These are phyloP conservation scores for Trichocladium antarcticum DNA, from an alignment of 495 filamentous ascomycete genomes.

Conservation along the genomic window DNA sequence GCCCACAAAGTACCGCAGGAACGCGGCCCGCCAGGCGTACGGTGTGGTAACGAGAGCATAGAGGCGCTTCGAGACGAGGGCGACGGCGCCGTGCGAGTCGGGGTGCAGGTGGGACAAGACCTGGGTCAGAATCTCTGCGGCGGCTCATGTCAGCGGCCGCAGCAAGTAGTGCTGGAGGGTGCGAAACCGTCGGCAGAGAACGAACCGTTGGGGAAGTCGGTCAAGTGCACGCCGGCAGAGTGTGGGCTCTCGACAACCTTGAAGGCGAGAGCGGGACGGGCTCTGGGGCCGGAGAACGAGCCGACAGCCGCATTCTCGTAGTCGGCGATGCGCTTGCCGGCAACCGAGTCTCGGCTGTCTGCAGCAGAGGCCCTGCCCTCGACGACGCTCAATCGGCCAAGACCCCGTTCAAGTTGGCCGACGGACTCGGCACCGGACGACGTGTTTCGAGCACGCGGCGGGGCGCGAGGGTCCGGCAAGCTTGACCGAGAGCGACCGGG, in stretches of 20 bases:
- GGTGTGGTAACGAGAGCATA: constrained; percentile 73
- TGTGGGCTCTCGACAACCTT: constrained; percentile 46
- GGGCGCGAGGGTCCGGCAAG: constrained; percentile 24
- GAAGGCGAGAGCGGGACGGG: constrained; percentile 45
- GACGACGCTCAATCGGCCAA: constrained; percentile 35
- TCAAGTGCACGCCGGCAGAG: constrained; percentile 42
- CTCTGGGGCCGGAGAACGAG: constrained; percentile 33
- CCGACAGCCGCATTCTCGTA: constrained; percentile 55
- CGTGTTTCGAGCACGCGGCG: constrained; percentile 19
- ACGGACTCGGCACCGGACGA: constrained; percentile 21
- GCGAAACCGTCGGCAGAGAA: constrained; percentile 4
- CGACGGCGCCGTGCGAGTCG: constrained; percentile 60
- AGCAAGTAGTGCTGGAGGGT: neutral
- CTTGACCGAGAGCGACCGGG: constrained; percentile 41
- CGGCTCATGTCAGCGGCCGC: constrained; percentile 17
- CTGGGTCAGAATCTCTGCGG: constrained; percentile 76
- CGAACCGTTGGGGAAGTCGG: constrained; percentile 73
- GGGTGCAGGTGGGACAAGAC: constrained; percentile 82
- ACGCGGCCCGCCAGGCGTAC: constrained; percentile 83
- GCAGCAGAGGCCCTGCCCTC: constrained; percentile 7
- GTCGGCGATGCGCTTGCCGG: constrained; percentile 55
- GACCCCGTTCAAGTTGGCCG: constrained; percentile 26
- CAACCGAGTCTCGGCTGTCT: constrained; percentile 11
- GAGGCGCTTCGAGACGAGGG: constrained; percentile 75
- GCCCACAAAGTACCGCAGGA: constrained; percentile 78